Conservation (phyloP, 768 basidiomycete species). For the Gymnopilus junonius region DNA sequence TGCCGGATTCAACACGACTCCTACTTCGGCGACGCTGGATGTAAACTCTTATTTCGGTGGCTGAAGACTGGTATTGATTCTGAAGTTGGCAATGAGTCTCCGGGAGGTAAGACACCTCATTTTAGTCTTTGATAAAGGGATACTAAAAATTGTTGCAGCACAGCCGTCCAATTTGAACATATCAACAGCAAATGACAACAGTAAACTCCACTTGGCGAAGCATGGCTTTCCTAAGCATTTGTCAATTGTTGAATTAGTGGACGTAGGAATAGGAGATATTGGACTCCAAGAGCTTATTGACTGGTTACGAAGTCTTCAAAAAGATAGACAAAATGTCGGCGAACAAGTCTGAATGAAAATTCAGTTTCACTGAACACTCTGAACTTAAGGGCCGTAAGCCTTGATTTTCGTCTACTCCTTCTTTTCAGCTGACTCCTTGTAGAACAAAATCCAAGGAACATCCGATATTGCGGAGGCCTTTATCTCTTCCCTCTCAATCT, state of each 20-base stretch:
- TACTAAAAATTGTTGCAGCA: neutral
- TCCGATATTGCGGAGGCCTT: conserved; percentile 14
- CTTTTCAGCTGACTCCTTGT: neutral
- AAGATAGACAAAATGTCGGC: neutral
- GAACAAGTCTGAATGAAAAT: neutral
- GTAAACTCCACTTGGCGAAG: neutral
- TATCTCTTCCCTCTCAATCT: conserved; percentile 7
- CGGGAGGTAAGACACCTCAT: neutral
- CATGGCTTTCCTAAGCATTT: conserved; percentile 11
- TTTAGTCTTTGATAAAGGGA: neutral
- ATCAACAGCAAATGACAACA: neutral
- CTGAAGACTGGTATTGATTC: conserved; percentile 5
- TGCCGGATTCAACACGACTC: conserved; percentile 1
- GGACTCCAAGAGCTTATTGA: conserved; percentile 14
- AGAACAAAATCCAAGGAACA: conserved; percentile 21
- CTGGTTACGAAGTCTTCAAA: conserved; percentile 18
- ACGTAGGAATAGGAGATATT: conserved; percentile 16
- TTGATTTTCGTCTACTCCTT: too few relatives aligned
- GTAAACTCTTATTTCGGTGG: conserved; percentile 13
- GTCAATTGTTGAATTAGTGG: conserved; percentile 8
- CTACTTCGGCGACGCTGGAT: conserved; percentile 11
- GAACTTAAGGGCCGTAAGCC: conserved; percentile 14
- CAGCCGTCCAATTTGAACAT: too few relatives aligned
- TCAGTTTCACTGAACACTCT: neutral
- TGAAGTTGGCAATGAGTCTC: neutral